Evolutionary conservation across 805 yeast species (phyloP).

Genomic region (Ogataea paraovalis): DNA sequence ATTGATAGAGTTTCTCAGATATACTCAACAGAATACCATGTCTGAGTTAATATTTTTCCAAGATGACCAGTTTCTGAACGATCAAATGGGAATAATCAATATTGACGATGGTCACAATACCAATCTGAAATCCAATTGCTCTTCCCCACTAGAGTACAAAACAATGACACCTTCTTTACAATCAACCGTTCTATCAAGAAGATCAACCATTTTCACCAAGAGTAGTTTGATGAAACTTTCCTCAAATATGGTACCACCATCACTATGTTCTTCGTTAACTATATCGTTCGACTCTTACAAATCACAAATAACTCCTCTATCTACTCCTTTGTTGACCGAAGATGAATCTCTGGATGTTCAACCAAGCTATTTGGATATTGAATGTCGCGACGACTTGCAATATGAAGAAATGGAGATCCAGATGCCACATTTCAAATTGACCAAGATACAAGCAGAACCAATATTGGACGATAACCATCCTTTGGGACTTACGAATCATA

Average conservation of each 20-base stretch:
- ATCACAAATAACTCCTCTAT: background rate
- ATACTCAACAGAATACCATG: background rate
- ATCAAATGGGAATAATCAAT: background rate
- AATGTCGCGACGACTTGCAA: background rate
- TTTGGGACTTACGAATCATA: background rate
- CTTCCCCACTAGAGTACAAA: background rate
- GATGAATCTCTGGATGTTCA: background rate
- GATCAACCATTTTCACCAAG: background rate
- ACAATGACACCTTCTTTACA: background rate
- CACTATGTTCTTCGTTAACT: background rate
- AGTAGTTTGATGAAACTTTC: background rate
- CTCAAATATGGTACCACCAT: background rate
- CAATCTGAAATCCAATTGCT: background rate
- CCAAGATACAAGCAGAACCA: background rate
- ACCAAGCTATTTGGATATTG: background rate
- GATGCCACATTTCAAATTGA: background rate
- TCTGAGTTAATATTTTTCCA: background rate
- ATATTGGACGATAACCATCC: background rate
- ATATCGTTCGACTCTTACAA: background rate
- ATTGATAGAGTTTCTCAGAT: too few species aligned
- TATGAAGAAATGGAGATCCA: background rate
- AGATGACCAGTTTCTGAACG: background rate
- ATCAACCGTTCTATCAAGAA: background rate
- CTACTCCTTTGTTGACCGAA: background rate
- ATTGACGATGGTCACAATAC: background rate